Conservation (phyloP, 2,329 filamentous ascomycete genomes). For the Colletotrichum sp. region DNA sequence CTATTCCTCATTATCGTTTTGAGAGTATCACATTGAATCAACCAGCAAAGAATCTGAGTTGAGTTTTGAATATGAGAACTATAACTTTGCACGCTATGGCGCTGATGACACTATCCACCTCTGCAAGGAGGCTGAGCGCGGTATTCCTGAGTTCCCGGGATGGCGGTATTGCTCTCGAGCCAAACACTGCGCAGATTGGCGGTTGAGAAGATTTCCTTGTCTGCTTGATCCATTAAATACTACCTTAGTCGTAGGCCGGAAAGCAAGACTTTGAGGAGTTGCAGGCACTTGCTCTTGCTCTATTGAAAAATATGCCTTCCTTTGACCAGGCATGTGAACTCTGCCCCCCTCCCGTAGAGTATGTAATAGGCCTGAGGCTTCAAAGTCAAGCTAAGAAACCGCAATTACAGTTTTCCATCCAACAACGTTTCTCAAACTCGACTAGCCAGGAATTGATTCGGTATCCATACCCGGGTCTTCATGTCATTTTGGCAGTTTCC, state of each 20-base stretch:
- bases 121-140: neutral
- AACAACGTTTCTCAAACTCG: neutral
- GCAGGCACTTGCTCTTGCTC: neutral
- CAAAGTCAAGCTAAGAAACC: neutral
- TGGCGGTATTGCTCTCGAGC: neutral
- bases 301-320: neutral
- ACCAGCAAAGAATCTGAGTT: no score
- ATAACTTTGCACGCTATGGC: no score
- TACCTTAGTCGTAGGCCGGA: neutral
- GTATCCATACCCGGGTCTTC: fast-evolving
- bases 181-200: neutral
- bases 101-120: neutral
- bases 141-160: neutral
- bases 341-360: fast-evolving
- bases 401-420: neutral
- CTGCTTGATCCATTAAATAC: neutral
- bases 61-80: fast-evolving
- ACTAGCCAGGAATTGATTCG: fast-evolving
- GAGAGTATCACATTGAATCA: no score
- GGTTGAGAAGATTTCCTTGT: neutral
- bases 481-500: neutral
- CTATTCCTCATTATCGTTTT: no score
- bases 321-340: neutral
- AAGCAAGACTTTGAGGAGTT: neutral
- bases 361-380: neutral